Conservation (phyloP, 139 green algal species). For the Nannochloris sp. region DNA sequence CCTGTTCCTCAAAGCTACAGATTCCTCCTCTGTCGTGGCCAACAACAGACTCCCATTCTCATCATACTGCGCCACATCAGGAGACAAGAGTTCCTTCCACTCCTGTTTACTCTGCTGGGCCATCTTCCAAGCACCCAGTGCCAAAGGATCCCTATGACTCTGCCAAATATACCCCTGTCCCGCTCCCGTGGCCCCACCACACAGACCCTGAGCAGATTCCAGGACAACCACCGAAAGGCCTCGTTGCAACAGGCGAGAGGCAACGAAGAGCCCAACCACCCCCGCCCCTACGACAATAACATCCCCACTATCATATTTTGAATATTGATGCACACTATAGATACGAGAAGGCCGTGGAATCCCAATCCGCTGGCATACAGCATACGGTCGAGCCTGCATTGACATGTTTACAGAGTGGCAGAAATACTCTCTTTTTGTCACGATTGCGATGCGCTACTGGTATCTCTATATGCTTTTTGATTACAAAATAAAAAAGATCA, state of each 20-base stretch:
- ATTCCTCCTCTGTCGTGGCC: conserved; percentile 30
- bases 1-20: conserved; percentile 22
- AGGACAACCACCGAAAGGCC: conserved; percentile 7
- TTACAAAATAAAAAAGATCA: too few relatives aligned
- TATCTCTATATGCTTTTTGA: too few relatives aligned
- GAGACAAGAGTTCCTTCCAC: conserved; percentile 31
- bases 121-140: conserved; percentile 35
- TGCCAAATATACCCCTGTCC: conserved; percentile 71
- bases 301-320: conserved; percentile 5
- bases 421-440: too few relatives aligned
- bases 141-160: conserved; percentile 36
- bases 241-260: conserved; percentile 4
- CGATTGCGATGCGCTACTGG: too few relatives aligned
- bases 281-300: conserved; percentile 22
- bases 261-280: conserved; percentile 22
- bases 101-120: conserved; percentile 35
- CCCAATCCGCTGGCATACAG: too few relatives aligned
- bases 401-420: too few relatives aligned
- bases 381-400: too few relatives aligned
- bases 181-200: conserved; percentile 26
- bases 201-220: conserved; percentile 6
- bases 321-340: too few relatives aligned
- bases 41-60: conserved; percentile 50
- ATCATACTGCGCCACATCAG: conserved; percentile 10
- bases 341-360: too few relatives aligned